Evolutionary conservation across 73 alveolate genomes (phyloP).

Genomic region (Paraurostyla sp.): DNA sequence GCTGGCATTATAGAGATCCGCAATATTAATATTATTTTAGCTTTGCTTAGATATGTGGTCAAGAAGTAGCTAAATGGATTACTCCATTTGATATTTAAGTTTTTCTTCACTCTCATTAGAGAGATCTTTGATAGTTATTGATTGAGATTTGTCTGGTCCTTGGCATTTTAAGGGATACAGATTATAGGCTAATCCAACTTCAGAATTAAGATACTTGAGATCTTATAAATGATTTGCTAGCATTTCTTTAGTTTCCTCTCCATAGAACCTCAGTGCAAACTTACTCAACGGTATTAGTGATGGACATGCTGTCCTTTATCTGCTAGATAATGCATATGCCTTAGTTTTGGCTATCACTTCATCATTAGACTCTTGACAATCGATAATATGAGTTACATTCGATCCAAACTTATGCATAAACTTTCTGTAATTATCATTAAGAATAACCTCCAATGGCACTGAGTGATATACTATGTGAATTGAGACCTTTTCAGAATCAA

Average conservation of each 20-base stretch:
- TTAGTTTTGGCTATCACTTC: constrained; percentile 42
- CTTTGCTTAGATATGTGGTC: neutral
- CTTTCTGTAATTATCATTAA: constrained; percentile 28
- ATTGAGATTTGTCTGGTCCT: neutral
- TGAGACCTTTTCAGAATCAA: neutral
- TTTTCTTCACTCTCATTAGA: neutral
- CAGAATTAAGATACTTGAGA: neutral
- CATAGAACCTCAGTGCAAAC: neutral
- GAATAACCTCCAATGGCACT: constrained; percentile 23
- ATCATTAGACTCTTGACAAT: constrained; percentile 60
- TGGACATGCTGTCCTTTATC: constrained; percentile 39
- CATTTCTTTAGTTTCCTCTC: neutral
- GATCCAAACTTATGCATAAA: constrained; percentile 60
- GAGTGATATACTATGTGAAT: constrained; percentile 59
- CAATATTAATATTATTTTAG: neutral
- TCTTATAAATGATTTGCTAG: neutral
- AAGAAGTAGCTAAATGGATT: neutral
- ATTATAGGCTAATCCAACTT: constrained; percentile 3
- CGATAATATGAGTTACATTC: constrained; percentile 53
- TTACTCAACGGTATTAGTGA: constrained; percentile 46
- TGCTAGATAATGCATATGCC: neutral
- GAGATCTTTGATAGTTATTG: neutral
- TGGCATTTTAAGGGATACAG: neutral
- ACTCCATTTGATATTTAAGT: neutral
- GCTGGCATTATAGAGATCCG: neutral